These are phyloP conservation scores for Candida incommunis DNA, from an alignment of 805 yeast genomes.

Conservation along the genomic window DNA sequence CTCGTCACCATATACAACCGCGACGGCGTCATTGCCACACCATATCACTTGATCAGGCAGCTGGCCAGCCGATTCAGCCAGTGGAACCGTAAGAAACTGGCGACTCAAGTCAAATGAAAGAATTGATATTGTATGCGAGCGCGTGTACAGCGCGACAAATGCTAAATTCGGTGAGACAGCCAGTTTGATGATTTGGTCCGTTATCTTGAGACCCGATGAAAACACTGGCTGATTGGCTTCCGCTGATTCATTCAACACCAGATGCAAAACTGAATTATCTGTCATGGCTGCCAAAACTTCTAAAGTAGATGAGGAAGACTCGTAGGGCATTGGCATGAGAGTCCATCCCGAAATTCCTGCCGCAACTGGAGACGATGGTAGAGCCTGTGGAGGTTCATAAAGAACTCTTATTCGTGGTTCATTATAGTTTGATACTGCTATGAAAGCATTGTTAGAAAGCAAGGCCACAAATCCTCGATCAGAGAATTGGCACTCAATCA, in stretches of 20 bases:
- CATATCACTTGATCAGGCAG: slow-evolving; percentile 43
- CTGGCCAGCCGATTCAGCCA: slow-evolving; percentile 11
- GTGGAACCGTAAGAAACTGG: slow-evolving; percentile 31
- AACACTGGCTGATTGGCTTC: neutral
- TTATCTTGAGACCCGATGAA: neutral
- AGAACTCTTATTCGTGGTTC: slow-evolving; percentile 15
- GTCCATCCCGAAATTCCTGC: slow-evolving; percentile 17
- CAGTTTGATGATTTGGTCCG: slow-evolving; percentile 13
- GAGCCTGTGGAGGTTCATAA: slow-evolving; percentile 8
- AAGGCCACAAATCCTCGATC: slow-evolving; percentile 31
- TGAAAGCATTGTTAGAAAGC: slow-evolving; percentile 28
- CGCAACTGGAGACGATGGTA: slow-evolving; percentile 9
- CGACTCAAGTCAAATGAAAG: slow-evolving; percentile 32
- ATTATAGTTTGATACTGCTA: slow-evolving; percentile 26
- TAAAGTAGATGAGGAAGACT: slow-evolving; percentile 10
- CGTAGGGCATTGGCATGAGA: slow-evolving; percentile 12
- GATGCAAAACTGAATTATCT: neutral
- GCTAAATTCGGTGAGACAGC: slow-evolving; percentile 39
- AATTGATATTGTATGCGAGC: slow-evolving; percentile 33
- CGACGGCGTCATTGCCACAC: slow-evolving; percentile 81
- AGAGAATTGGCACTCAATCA: slow-evolving; percentile 27
- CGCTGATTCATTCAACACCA: neutral
- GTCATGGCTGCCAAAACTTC: slow-evolving; percentile 17
- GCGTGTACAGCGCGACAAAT: slow-evolving; percentile 38
- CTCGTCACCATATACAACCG: slow-evolving; percentile 44